phyloP scores from a whole-genome alignment of 2,329 filamentous ascomycete species.

The Fusarium clavum region DNA sequence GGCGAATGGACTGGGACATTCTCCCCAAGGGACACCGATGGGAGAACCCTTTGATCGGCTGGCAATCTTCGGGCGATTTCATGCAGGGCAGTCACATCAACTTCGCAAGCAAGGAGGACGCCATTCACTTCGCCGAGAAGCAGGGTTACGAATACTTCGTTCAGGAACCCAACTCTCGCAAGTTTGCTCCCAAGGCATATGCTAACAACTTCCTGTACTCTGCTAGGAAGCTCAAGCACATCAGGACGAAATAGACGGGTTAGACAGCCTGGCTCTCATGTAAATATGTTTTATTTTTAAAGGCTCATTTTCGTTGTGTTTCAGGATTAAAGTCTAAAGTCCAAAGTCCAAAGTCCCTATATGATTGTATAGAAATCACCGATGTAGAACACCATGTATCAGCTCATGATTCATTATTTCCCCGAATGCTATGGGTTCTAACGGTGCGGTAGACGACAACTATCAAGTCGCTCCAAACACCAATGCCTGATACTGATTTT shows the following conservation, averaged over 20 bases:
- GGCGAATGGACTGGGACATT: conserved; percentile 99
- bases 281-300: conserved; percentile 46
- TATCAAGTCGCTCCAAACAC: conserved; percentile 22
- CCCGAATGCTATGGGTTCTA: background rate
- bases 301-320: conserved; percentile 31
- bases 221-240: conserved; percentile 86
- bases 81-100: conserved; percentile 94
- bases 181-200: conserved; percentile 89
- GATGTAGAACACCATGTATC: background rate
- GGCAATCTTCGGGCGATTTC: conserved; percentile 94
- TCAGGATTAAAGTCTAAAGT: background rate
- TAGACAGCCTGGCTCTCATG: conserved; percentile 30
- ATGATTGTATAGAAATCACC: background rate
- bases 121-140: conserved; percentile 95
- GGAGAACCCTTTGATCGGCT: conserved; percentile 99
- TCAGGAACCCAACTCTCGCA: conserved; percentile 92
- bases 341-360: background rate
- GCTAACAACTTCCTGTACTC: conserved; percentile 95
- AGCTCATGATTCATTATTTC: conserved; percentile 3
- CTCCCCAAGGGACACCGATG: conserved; percentile 92
- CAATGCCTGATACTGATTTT: conserved; percentile 24
- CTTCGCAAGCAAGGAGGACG: conserved; percentile 94
- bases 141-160: conserved; percentile 99
- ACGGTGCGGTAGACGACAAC: background rate
- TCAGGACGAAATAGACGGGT: conserved; percentile 77